phyloP scores from a whole-genome alignment of 305 asterid genomes.

The Fraxinus platypoda region DNA sequence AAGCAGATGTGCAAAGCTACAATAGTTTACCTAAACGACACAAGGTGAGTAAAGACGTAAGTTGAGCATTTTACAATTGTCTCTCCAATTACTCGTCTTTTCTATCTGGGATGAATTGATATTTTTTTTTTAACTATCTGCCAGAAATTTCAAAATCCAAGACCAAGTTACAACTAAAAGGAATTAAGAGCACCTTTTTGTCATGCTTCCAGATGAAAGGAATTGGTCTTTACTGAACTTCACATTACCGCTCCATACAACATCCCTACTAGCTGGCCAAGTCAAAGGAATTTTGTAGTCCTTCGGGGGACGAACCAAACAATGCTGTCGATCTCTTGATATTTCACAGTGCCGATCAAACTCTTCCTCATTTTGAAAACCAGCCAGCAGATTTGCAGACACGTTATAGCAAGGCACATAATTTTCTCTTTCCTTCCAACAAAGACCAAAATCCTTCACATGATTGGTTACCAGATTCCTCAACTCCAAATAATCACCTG shows the following conservation, averaged over 20 bases:
- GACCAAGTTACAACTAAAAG: not conserved
- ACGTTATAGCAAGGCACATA: slow-evolving; percentile 93
- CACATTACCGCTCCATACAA: slow-evolving; percentile 93
- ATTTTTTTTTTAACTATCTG: not conserved
- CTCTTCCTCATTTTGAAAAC: slow-evolving; percentile 83
- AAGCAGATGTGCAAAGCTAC: not conserved
- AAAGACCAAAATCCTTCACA: slow-evolving; percentile 62
- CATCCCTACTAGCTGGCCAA: slow-evolving; percentile 96
- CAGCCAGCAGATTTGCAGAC: slow-evolving; percentile 70
- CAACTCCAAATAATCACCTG: slow-evolving; percentile 73
- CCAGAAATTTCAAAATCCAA: not conserved
- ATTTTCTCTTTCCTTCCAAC: slow-evolving; percentile 89
- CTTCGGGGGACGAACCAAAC: slow-evolving; percentile 90
- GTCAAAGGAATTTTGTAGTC: slow-evolving; percentile 89
- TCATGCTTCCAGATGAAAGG: slow-evolving; percentile 98
- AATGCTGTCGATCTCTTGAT: slow-evolving; percentile 52
- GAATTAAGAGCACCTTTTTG: slow-evolving; percentile 63
- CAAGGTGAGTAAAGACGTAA: slow-evolving; percentile 1
- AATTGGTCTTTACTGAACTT: slow-evolving; percentile 93
- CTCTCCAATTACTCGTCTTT: not conserved
- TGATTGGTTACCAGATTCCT: slow-evolving; percentile 52
- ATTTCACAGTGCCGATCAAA: slow-evolving; percentile 90
- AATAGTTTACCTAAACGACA: slow-evolving; percentile 8
- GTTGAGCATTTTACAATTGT: not conserved
- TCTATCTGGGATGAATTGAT: not conserved